Conservation (phyloP, 2,329 filamentous ascomycete genomes). For the Nemania diffusa region DNA sequence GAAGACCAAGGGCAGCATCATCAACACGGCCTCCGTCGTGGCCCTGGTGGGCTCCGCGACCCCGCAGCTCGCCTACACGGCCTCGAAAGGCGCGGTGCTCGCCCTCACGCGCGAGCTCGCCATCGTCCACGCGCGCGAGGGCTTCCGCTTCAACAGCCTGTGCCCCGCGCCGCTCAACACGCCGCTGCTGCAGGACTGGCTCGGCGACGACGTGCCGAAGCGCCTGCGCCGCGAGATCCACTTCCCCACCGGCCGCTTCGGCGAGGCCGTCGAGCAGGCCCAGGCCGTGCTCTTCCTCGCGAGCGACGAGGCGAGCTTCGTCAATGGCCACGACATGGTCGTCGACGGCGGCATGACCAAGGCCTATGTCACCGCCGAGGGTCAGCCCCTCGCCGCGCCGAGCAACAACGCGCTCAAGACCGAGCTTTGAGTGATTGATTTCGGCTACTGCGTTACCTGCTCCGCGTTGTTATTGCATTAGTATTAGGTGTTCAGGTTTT, state of each 20-base stretch:
- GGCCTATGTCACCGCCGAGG: slow-evolving; percentile 81
- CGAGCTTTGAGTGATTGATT: slow-evolving; percentile 51
- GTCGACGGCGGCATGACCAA: slow-evolving; percentile 97
- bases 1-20: slow-evolving; percentile 83
- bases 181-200: slow-evolving; percentile 90
- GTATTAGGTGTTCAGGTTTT: slow-evolving; percentile 20
- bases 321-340: slow-evolving; percentile 91
- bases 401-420: slow-evolving; percentile 68
- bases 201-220: slow-evolving; percentile 87
- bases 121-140: slow-evolving; percentile 89
- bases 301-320: slow-evolving; percentile 88
- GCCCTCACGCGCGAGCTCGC: slow-evolving; percentile 90
- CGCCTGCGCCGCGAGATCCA: slow-evolving; percentile 85
- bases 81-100: slow-evolving; percentile 91
- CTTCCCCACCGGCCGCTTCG: slow-evolving; percentile 88
- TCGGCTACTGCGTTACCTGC: background rate
- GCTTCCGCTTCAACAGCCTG: slow-evolving; percentile 88
- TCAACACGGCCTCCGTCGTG: slow-evolving; percentile 92
- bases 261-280: slow-evolving; percentile 93
- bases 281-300: slow-evolving; percentile 89
- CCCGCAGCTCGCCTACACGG: slow-evolving; percentile 91
- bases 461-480: background rate
- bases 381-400: slow-evolving; percentile 63
- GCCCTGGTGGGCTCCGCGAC: slow-evolving; percentile 88
- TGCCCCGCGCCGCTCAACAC: slow-evolving; percentile 95